phyloP scores from a whole-genome alignment of 169 alveolate genomes.

The Cryptosporidium baileyi region DNA sequence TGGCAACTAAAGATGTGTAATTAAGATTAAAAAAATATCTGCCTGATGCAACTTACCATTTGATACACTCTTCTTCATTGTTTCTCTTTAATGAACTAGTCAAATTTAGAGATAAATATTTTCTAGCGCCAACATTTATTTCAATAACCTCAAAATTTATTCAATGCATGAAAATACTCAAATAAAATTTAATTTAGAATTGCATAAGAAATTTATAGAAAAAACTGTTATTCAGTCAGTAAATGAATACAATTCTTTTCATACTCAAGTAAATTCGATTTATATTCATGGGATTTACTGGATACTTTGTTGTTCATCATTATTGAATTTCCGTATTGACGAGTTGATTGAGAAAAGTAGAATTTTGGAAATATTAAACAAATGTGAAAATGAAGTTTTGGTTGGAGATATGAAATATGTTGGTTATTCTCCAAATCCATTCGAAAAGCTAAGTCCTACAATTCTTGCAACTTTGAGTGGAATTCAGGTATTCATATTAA shows the following conservation, averaged over 20 bases:
- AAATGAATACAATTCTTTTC: not conserved
- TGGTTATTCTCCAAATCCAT: conserved; percentile 20
- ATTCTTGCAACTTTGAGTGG: conserved; percentile 57
- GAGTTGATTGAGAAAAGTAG: not conserved
- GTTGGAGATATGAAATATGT: not conserved
- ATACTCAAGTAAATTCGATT: conserved; percentile 20
- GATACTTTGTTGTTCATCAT: conserved; percentile 6
- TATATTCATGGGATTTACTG: conserved; percentile 43
- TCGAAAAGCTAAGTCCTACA: not conserved
- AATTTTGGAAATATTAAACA: not conserved
- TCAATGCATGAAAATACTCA: not conserved
- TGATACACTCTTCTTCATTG: not conserved
- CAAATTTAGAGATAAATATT: not conserved
- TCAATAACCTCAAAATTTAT: not conserved
- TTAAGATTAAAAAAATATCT: not conserved
- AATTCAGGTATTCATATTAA: not conserved
- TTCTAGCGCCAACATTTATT: not conserved
- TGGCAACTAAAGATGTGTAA: conserved; percentile 19
- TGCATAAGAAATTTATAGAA: conserved; percentile 4
- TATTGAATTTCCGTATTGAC: not conserved
- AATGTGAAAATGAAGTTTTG: not conserved
- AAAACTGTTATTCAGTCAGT: not conserved
- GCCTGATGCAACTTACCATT: not conserved
- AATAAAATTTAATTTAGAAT: conserved; percentile 3
- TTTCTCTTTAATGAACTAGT: not conserved